phyloP scores from a whole-genome alignment of 257 asterid genomes.

The Solanum medicagineum region DNA sequence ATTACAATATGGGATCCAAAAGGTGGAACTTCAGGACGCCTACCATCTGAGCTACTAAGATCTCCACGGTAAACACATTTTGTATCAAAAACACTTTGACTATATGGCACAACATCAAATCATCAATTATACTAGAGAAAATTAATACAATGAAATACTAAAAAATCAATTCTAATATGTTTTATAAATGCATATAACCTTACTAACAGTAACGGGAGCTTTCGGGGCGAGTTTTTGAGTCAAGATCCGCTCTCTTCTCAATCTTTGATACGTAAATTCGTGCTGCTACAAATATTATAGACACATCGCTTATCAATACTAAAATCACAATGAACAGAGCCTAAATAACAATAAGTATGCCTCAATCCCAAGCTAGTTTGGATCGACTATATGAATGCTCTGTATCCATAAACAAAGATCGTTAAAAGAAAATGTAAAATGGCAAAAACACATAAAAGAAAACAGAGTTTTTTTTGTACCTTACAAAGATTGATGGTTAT shows the following conservation, averaged over 20 bases:
- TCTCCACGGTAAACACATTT: not conserved
- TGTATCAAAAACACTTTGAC: not conserved
- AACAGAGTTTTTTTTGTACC: conserved; percentile 4
- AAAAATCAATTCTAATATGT: not conserved
- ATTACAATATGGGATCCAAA: too few species aligned
- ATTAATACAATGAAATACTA: not conserved
- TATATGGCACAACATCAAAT: not conserved
- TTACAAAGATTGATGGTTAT: conserved; percentile 28
- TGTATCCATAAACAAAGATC: too few species aligned
- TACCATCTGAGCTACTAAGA: too few species aligned
- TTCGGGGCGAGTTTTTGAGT: conserved; percentile 33
- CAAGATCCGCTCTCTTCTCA: conserved; percentile 46
- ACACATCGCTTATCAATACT: conserved; percentile 19
- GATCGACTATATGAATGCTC: not conserved
- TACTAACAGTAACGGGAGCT: conserved; percentile 29
- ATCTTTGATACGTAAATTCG: conserved; percentile 44
- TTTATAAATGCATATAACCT: conserved; percentile 30
- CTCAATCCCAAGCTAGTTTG: not conserved
- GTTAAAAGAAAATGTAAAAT: not conserved
- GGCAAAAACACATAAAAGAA: not conserved
- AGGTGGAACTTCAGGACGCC: too few species aligned
- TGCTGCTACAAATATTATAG: conserved; percentile 40
- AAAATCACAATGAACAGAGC: not conserved
- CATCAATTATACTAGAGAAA: not conserved
- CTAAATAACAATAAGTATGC: not conserved